Evolutionary conservation across 208 protist genomes (phyloP), one percentile per base, ranked within the genome.

Genomic region (Acanthamoeba culbertsoni): DNA sequence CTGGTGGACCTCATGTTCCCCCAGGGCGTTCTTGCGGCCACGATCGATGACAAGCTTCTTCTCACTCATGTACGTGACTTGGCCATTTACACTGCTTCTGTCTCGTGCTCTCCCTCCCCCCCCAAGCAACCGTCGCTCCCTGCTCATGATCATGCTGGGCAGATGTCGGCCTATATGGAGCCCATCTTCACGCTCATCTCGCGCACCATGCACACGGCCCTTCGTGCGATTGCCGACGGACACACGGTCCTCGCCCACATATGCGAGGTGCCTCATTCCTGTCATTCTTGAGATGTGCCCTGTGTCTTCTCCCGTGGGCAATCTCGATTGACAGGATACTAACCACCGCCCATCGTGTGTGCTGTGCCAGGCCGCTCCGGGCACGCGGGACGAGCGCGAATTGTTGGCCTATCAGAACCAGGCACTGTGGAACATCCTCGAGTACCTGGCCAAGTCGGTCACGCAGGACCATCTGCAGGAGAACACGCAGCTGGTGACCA

Each of bases 1-100:
- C 42, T 90, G 35, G 82, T 90, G 35, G 82, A 90, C 42, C 57
- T 90, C 37, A 62, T 90, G 57, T 90, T 90, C 82, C 82, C 82
- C 18, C 82, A 90, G 20, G 57, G 53, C 33, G 42, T 43, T 5
- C 42, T 90, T 28, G 82, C 82, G 18, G 82, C 82, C 31, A 90
- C 82, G 35, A 62, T 90, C 35, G 37, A 18, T 40, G 57, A 68
- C 51, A 14, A 90, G 40, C 35, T 62, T 8, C 82, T 90, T 26
- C 51, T 90, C 7, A 90, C 57, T 20, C 31, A 90, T 40, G 82
- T 90, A 90, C 37, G n/a, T 28, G 79, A 40, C 14, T 6, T 40
- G 18, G 45, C 46, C 28, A 6, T 40, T 1, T 40, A 40, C 20
- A 14, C 28, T 37, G n/a, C 79, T 26, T 26, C 12, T 45, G 45